A percentile compares a stretch with the other conserved stretches of the same genome.
These are phyloP conservation scores for Trichoderma sp. DNA, from an alignment of 2,329 filamentous ascomycete genomes.

Conservation along the genomic window DNA sequence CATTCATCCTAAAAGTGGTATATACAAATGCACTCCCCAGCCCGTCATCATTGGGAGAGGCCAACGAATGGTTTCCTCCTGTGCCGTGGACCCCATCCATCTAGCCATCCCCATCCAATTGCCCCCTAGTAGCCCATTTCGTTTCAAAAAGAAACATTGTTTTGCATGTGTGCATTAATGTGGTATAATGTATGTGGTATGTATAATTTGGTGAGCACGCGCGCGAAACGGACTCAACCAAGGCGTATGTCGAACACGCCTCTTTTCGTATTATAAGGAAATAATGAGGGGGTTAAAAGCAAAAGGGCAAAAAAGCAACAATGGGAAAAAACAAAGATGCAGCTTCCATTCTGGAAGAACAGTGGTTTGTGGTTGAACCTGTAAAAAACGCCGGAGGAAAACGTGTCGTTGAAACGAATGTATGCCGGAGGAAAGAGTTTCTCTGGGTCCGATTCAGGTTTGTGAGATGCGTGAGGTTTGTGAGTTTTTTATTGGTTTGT, in stretches of 20 bases:
- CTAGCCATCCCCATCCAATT: slow-evolving; percentile 8
- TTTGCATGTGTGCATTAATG: slow-evolving; percentile 24
- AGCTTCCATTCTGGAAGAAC: slow-evolving; percentile 15
- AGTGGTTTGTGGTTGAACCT: not conserved
- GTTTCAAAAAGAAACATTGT: slow-evolving; percentile 16
- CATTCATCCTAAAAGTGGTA: slow-evolving; percentile 28
- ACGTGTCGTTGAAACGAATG: slow-evolving; percentile 14
- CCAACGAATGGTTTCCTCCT: slow-evolving; percentile 13
- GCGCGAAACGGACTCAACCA: not conserved
- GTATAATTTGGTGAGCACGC: not conserved
- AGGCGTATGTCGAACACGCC: slow-evolving; percentile 8
- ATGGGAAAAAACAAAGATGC: not conserved
- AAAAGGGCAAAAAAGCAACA: not conserved
- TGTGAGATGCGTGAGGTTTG: not conserved
- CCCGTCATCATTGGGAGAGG: slow-evolving; percentile 5
- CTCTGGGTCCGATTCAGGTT: not conserved
- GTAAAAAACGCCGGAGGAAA: slow-evolving; percentile 8
- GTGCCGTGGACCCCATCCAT: slow-evolving; percentile 4
- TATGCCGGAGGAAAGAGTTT: not conserved
- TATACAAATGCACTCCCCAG: slow-evolving; percentile 28
- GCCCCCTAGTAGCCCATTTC: slow-evolving; percentile 13
- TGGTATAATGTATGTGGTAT: slow-evolving; percentile 17
- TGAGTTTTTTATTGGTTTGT: not conserved
- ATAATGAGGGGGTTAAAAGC: not conserved
- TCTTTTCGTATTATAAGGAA: not conserved